phyloP scores from a whole-genome alignment of 495 filamentous ascomycete species.

The Penicillium paxilli region DNA sequence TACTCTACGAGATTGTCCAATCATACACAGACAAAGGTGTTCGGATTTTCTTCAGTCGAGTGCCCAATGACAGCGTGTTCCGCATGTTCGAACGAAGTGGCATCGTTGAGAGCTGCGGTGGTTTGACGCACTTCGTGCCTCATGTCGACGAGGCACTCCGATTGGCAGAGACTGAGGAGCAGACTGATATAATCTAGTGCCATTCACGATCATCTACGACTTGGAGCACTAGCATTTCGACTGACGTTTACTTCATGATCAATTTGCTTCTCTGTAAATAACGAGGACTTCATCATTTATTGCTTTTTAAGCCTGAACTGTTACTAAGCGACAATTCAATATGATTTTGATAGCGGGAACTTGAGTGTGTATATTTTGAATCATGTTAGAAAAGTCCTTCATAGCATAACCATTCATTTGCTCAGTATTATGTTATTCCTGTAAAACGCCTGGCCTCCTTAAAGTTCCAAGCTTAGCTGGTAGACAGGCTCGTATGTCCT shows the following conservation, averaged over 20 bases:
- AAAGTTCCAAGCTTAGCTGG: no score
- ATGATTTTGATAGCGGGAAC: constrained; percentile 1
- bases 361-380: neutral
- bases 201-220: neutral
- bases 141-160: constrained; percentile 82
- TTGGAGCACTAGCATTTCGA: no score
- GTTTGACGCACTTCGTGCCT: constrained; percentile 72
- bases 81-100: constrained; percentile 73
- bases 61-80: constrained; percentile 69
- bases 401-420: neutral
- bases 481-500: no score
- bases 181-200: constrained; percentile 18
- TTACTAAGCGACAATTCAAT: constrained; percentile 5
- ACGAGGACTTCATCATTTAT: neutral
- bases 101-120: constrained; percentile 78
- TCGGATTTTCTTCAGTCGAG: constrained; percentile 84
- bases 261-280: neutral
- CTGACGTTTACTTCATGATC: constrained; percentile 3
- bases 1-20: constrained; percentile 84
- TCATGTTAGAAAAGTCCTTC: neutral
- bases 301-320: constrained; percentile 1
- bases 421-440: no score
- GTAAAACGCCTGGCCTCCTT: no score
- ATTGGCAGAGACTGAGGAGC: constrained; percentile 67
- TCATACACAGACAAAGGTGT: constrained; percentile 71